Evolutionary conservation across 257 asterid genomes (phyloP), one percentile per base, ranked within the genome.

Genomic region (Mitragyna speciosa): DNA sequence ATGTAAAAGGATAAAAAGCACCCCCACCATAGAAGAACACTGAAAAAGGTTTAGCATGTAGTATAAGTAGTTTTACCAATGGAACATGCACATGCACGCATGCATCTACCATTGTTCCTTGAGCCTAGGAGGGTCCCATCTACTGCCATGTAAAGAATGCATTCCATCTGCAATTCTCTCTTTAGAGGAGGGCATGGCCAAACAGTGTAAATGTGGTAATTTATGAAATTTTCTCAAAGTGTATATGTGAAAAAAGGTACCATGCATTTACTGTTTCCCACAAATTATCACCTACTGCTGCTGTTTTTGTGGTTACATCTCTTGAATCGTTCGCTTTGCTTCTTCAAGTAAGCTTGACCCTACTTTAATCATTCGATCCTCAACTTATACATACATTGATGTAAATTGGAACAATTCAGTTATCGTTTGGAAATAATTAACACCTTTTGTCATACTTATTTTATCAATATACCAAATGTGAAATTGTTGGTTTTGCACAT

Each of bases 81-180:
- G 70, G 12, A 52, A 58, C 81, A 70, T 78, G 76, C 81, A 78
- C 76, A 70, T 78, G 81, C 76, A 56, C 81, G 81, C 81, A 78
- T 78, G 81, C 81, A 70, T n/a, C 52, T 69, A 9, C 48, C 31
- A 41, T 69, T 69, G 45, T 78, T 52, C 58, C 76, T 69, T 58
- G 76, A 36, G 81, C 81, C 28, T 36, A 78, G 45, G 70, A 52
- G 76, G 81, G 81, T 12, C 81, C 81, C 70, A 78, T 49, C 3
- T 33, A 17, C 12, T 41, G 54, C 54, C 78, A 75, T 39, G 39
- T 36, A 58, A 75, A 58, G 39, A 12, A 30, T 20, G 67, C 19
- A 73, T 8, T 48, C 14, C 52, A 48, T 48, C 12, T 9, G 15
- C 52, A 0, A 12, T 15, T 9, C 52, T 48, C 52, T 9, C 52